These are phyloP conservation scores for Fusarium sp. DNA, from an alignment of 2,329 filamentous ascomycete species.

Conservation along the genomic window DNA sequence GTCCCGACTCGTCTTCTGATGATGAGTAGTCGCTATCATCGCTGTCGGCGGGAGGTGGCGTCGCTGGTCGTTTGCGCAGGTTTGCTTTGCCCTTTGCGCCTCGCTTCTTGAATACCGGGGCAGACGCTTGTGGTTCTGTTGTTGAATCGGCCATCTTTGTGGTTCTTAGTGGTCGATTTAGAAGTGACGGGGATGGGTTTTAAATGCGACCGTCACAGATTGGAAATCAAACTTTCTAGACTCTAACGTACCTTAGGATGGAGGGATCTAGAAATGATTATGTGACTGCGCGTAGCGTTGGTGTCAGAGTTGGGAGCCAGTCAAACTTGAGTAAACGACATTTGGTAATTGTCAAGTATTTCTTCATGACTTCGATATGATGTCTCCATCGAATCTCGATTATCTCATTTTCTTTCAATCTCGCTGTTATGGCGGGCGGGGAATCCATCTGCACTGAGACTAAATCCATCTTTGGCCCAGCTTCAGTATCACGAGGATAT, in stretches of 20 bases:
- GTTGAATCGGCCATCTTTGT: constrained; percentile 32
- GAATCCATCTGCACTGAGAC: neutral
- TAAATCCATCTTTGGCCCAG: neutral
- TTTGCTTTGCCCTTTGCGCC: constrained; percentile 78
- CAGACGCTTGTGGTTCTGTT: constrained; percentile 52
- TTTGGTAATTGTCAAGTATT: neutral
- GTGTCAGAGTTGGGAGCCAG: neutral
- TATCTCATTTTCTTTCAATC: neutral
- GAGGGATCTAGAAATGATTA: constrained; percentile 26
- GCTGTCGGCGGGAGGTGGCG: constrained; percentile 73
- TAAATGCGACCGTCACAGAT: constrained; percentile 1
- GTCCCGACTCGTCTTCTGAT: constrained; percentile 79
- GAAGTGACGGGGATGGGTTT: neutral
- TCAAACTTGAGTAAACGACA: neutral
- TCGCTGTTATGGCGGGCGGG: neutral
- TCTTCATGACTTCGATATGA: neutral
- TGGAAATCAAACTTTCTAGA: constrained; percentile 27
- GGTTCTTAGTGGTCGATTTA: neutral
- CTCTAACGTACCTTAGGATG: neutral
- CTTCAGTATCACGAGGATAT: neutral
- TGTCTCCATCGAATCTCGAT: neutral
- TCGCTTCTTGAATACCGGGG: constrained; percentile 86
- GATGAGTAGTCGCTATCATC: constrained; percentile 72
- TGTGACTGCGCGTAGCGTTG: constrained; percentile 23
- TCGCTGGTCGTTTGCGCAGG: constrained; percentile 80